These are phyloP conservation scores for Knufia petricola DNA, from an alignment of 2,329 filamentous ascomycete species.

Conservation along the genomic window DNA sequence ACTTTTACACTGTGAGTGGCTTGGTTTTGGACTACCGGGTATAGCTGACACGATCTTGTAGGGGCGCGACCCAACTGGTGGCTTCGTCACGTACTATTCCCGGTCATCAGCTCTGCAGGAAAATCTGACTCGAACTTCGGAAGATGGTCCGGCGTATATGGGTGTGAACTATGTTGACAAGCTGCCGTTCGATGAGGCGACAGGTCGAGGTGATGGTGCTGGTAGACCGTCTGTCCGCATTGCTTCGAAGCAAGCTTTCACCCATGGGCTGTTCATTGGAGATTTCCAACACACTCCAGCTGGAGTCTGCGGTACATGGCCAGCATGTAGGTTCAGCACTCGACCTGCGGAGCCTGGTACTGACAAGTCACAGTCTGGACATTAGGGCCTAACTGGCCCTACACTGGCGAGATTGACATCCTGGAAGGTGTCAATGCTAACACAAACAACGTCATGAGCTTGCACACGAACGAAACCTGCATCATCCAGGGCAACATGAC, in stretches of 20 bases:
- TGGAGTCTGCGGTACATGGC: slow-evolving; percentile 32
- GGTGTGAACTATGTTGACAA: slow-evolving; percentile 25
- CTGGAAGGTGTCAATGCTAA: slow-evolving; percentile 59
- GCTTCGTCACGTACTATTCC: slow-evolving; percentile 27
- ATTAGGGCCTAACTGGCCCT: slow-evolving; percentile 52
- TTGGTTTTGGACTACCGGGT: no score
- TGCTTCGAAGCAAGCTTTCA: slow-evolving; percentile 24
- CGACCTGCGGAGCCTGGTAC: not conserved
- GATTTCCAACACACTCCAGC: slow-evolving; percentile 29
- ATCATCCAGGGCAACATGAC: slow-evolving; percentile 21
- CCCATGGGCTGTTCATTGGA: slow-evolving; percentile 29
- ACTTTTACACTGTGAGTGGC: slow-evolving; percentile 27
- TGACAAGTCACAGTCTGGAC: slow-evolving; percentile 31
- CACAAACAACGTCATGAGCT: slow-evolving; percentile 46
- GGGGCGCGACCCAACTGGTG: slow-evolving; percentile 29
- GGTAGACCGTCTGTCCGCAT: slow-evolving; percentile 28
- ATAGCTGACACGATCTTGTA: no score
- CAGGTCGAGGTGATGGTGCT: slow-evolving; percentile 14
- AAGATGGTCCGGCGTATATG: slow-evolving; percentile 25
- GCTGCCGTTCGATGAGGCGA: slow-evolving; percentile 6
- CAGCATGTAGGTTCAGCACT: slow-evolving; percentile 20
- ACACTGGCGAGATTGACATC: slow-evolving; percentile 59
- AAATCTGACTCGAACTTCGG: slow-evolving; percentile 18
- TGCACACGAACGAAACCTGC: slow-evolving; percentile 44
- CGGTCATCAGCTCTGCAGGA: slow-evolving; percentile 15